Evolutionary conservation across 2,329 filamentous ascomycete species (phyloP).

Genomic region (Elsinoe necatrix): DNA sequence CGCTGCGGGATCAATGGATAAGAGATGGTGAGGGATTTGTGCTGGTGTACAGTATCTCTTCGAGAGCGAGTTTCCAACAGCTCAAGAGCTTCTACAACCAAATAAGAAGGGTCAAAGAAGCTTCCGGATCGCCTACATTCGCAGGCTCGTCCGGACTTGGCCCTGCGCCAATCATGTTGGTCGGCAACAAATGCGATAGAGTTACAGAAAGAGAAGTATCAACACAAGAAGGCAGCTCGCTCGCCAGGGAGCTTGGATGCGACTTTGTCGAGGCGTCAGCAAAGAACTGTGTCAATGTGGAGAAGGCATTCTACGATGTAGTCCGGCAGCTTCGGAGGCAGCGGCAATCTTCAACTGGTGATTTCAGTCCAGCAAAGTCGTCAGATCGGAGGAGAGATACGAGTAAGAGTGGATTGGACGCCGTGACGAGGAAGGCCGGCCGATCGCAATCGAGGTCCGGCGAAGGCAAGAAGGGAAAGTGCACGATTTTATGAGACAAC

Average conservation of each 20-base stretch:
- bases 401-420: constrained; percentile 14
- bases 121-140: constrained; percentile 64
- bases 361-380: constrained; percentile 4
- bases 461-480: constrained; percentile 12
- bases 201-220: constrained; percentile 94
- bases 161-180: constrained; percentile 84
- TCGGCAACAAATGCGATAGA: constrained; percentile 96
- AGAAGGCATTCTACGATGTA: constrained; percentile 97
- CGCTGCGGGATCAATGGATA: constrained; percentile 95
- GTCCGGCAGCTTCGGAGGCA: constrained; percentile 83
- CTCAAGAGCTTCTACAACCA: constrained; percentile 96
- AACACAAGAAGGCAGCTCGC: constrained; percentile 85
- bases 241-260: constrained; percentile 86
- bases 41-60: constrained; percentile 96
- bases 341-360: constrained; percentile 34
- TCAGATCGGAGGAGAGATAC: constrained; percentile 12
- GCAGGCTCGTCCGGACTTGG: constrained; percentile 63
- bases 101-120: constrained; percentile 92
- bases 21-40: constrained; percentile 96
- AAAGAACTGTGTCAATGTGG: constrained; percentile 97
- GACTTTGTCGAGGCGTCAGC: constrained; percentile 96
- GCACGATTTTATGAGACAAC: constrained; percentile 14
- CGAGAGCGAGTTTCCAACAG: constrained; percentile 84
- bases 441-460: constrained; percentile 12
- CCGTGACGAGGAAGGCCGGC: constrained; percentile 5